These are phyloP conservation scores for Adansonia rubrostipa DNA, from an alignment of 441 rosid species.

Conservation along the genomic window DNA sequence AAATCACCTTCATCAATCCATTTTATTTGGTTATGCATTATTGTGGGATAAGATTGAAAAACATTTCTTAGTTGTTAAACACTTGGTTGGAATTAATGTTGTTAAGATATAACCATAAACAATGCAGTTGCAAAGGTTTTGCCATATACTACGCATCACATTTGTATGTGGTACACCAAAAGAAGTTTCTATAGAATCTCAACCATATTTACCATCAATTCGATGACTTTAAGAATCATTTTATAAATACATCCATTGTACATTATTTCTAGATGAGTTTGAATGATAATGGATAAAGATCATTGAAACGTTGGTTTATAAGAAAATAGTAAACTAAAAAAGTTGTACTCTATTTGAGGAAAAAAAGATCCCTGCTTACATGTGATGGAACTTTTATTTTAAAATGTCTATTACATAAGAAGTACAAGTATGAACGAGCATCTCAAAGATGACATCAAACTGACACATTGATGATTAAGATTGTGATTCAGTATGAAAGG, in stretches of 20 bases:
- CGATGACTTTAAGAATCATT: background rate
- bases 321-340: background rate
- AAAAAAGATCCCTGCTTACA: no score
- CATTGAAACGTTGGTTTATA: background rate
- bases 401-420: no score
- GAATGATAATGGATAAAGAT: background rate
- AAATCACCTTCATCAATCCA: no score
- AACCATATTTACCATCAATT: no score
- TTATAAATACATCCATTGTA: background rate
- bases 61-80: background rate
- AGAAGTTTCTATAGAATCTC: background rate
- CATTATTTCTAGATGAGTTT: background rate
- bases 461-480: no score
- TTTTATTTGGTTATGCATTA: no score
- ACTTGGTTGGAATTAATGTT: background rate
- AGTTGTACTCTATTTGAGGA: no score
- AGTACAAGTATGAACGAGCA: no score
- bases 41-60: background rate
- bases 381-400: no score
- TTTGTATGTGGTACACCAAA: background rate
- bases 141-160: background rate
- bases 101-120: background rate
- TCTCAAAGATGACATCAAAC: no score
- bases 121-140: background rate
- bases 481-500: background rate